Conservation (phyloP, 2,329 filamentous ascomycete genomes). For the Mycosphaerella arachidis region DNA sequence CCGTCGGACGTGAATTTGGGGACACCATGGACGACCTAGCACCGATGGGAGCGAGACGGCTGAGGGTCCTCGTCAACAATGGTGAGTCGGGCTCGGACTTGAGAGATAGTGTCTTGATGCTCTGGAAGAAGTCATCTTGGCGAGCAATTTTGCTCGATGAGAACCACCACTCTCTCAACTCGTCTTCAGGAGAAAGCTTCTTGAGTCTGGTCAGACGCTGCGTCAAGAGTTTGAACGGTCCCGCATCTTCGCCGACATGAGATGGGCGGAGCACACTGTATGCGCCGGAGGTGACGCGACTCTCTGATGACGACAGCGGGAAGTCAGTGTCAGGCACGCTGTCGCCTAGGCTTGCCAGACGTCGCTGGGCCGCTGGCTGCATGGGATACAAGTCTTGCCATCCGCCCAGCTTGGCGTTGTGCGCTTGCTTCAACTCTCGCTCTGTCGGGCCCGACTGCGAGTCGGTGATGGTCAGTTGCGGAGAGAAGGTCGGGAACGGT, state of each 20-base stretch:
- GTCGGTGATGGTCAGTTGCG: neutral
- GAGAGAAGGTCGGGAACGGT: neutral
- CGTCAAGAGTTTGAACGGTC: neutral
- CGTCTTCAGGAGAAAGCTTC: slow-evolving; percentile 30
- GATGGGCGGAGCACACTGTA: neutral
- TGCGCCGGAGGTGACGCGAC: neutral
- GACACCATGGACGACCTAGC: neutral
- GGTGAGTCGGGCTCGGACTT: neutral
- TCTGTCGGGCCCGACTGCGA: neutral
- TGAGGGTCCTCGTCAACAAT: slow-evolving; percentile 22
- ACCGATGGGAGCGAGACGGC: slow-evolving; percentile 2
- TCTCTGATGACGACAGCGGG: neutral
- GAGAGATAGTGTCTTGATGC: slow-evolving; percentile 17
- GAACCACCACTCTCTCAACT: slow-evolving; percentile 41
- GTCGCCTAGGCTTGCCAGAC: slow-evolving; percentile 3
- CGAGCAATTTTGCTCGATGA: slow-evolving; percentile 29
- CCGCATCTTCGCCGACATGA: neutral
- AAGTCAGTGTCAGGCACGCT: slow-evolving; percentile 6
- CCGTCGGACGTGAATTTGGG: neutral
- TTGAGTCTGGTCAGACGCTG: neutral
- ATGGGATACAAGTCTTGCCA: slow-evolving; percentile 1
- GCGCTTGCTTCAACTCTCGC: neutral
- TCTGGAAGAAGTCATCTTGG: slow-evolving; percentile 29
- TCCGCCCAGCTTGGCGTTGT: neutral
- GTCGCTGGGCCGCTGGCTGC: neutral